phyloP scores from a whole-genome alignment of 371 early-diverging fungal species.

The Mortierella sp. region DNA sequence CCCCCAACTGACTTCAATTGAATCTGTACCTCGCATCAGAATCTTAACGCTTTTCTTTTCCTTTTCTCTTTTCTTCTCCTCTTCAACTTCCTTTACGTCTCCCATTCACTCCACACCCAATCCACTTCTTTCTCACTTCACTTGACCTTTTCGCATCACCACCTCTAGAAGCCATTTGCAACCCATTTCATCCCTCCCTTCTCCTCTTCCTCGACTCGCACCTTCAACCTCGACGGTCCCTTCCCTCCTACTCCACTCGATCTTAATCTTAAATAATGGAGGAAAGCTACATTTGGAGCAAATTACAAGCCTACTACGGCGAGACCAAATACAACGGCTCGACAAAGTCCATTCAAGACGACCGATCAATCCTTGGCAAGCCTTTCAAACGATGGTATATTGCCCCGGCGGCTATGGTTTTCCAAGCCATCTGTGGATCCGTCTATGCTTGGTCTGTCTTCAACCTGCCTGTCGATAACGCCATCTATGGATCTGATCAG shows the following conservation, averaged over 20 bases:
- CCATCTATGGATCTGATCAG: slow-evolving; percentile 61
- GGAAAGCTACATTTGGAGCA: slow-evolving; percentile 51
- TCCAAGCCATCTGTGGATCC: slow-evolving; percentile 79
- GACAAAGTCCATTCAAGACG: slow-evolving; percentile 40
- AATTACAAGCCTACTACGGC: slow-evolving; percentile 45
- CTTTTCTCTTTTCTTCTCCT: not conserved
- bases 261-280: slow-evolving; percentile 29
- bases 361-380: slow-evolving; percentile 38
- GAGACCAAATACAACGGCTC: slow-evolving; percentile 55
- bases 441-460: slow-evolving; percentile 83
- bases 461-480: slow-evolving; percentile 72
- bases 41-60: no score
- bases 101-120: not conserved
- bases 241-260: not conserved
- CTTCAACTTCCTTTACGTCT: not conserved
- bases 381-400: slow-evolving; percentile 71
- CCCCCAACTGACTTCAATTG: no score
- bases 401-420: slow-evolving; percentile 72
- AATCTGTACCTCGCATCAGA: no score
- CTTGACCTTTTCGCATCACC: no score
- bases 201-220: no score
- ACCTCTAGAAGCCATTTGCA: not conserved
- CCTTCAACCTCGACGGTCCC: no score
- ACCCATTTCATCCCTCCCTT: not conserved
- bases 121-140: no score